Evolutionary conservation across 495 filamentous ascomycete genomes (phyloP).

Genomic region (Aspergillus steynii): DNA sequence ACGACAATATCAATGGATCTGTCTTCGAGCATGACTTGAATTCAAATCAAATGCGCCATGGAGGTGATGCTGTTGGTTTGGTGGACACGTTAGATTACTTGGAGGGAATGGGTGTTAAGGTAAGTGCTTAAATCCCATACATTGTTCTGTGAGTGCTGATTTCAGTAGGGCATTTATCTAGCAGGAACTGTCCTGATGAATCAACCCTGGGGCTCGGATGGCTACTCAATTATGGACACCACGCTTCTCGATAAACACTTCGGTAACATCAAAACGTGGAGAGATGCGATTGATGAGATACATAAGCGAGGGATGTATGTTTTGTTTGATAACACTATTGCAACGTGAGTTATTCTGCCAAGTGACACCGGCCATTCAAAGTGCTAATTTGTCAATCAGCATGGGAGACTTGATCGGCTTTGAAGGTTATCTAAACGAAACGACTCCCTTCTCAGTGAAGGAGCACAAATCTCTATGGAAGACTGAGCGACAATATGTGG

Average conservation of each 20-base stretch:
- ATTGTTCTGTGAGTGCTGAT: constrained; percentile 6
- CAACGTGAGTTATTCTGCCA: constrained; percentile 52
- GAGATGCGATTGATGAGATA: constrained; percentile 62
- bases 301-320: constrained; percentile 70
- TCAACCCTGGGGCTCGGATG: constrained; percentile 67
- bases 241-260: constrained; percentile 71
- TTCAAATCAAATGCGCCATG: constrained; percentile 72
- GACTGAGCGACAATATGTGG: constrained; percentile 55
- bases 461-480: constrained; percentile 66
- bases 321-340: constrained; percentile 69
- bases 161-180: constrained; percentile 62
- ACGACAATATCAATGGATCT: constrained; percentile 71
- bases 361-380: background rate
- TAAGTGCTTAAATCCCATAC: constrained; percentile 19
- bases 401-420: constrained; percentile 72
- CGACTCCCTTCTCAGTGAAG: constrained; percentile 57
- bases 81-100: constrained; percentile 70
- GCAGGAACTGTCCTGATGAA: constrained; percentile 72
- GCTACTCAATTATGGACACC: constrained; percentile 67
- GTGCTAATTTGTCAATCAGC: constrained; percentile 20
- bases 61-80: constrained; percentile 67
- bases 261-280: constrained; percentile 64
- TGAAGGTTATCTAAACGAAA: constrained; percentile 62
- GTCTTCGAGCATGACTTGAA: constrained; percentile 67
- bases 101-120: constrained; percentile 74